phyloP scores from a whole-genome alignment of 495 filamentous ascomycete genomes.

The Penicillium chermesinum region DNA sequence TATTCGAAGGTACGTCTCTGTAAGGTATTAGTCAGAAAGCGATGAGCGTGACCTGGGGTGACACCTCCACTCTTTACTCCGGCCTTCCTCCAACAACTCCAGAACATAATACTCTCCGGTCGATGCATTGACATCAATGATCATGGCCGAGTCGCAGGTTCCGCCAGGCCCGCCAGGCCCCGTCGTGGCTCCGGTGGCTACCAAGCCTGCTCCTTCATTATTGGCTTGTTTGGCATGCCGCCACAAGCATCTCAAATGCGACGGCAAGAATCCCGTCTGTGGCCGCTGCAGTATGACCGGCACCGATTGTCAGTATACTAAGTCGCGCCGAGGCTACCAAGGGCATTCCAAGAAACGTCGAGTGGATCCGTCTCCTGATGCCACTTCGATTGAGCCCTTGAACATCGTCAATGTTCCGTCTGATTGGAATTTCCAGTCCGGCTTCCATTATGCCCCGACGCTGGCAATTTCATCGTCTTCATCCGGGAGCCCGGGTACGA shows the following conservation, averaged over 20 bases:
- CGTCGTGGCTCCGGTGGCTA: slow-evolving; percentile 9
- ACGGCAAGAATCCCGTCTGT: slow-evolving; percentile 39
- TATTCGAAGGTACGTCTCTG: no score
- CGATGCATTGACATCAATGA: background rate
- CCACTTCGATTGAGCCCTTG: slow-evolving; percentile 8
- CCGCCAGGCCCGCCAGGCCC: background rate
- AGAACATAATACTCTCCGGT: background rate
- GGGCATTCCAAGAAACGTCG: slow-evolving; percentile 45
- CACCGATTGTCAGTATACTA: slow-evolving; percentile 39
- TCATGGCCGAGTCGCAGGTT: slow-evolving; percentile 22
- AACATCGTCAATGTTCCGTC: slow-evolving; percentile 24
- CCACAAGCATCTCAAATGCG: slow-evolving; percentile 54
- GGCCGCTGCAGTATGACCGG: slow-evolving; percentile 34
- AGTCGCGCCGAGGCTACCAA: slow-evolving; percentile 46
- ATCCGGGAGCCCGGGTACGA: slow-evolving; percentile 23
- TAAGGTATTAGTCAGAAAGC: background rate
- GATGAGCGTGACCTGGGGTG: background rate
- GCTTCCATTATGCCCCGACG: slow-evolving; percentile 23
- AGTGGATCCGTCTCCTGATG: slow-evolving; percentile 33
- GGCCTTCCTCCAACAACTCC: background rate
- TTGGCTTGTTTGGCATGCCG: slow-evolving; percentile 56
- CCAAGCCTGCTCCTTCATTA: slow-evolving; percentile 34
- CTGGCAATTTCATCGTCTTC: slow-evolving; percentile 20
- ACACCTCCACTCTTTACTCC: background rate
- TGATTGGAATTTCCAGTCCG: slow-evolving; percentile 27